phyloP scores from a whole-genome alignment of 148 eudicot species.

The Camellia japonica region DNA sequence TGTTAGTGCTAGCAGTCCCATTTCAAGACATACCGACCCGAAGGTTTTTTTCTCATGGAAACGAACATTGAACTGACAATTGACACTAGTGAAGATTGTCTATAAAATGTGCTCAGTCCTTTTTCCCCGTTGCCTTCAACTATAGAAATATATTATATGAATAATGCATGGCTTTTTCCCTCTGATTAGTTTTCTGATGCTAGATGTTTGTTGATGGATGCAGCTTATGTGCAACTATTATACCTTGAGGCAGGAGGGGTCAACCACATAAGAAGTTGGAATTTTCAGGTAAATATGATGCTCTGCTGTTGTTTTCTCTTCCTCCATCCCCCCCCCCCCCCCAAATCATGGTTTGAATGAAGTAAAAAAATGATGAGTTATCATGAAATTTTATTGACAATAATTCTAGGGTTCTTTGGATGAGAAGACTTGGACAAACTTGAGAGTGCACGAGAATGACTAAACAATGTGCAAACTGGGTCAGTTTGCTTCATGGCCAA shows the following conservation, averaged over 20 bases:
- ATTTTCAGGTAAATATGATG: slow-evolving; percentile 54
- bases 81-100: too few relatives aligned
- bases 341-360: too few relatives aligned
- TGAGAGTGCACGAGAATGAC: slow-evolving; percentile 82
- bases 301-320: not conserved
- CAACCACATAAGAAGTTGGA: slow-evolving; percentile 78
- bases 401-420: slow-evolving; percentile 76
- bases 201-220: slow-evolving; percentile 21
- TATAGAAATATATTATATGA: not conserved
- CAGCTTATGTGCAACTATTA: slow-evolving; percentile 97
- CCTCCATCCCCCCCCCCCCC: not conserved
- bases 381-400: not conserved
- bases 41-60: slow-evolving; percentile 33
- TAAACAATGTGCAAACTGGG: slow-evolving; percentile 77
- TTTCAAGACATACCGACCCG: slow-evolving; percentile 84
- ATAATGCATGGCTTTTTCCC: not conserved
- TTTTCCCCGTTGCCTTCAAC: too few relatives aligned
- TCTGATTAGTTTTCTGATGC: not conserved
- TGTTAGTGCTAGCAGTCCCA: slow-evolving; percentile 75
- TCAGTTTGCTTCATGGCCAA: slow-evolving; percentile 84
- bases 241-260: slow-evolving; percentile 88
- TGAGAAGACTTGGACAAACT: slow-evolving; percentile 70
- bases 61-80: too few relatives aligned
- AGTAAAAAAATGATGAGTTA: not conserved
- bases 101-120: too few relatives aligned